These are phyloP conservation scores for Pistacia atlantica DNA, from an alignment of 345 rosid genomes.

Conservation along the genomic window DNA sequence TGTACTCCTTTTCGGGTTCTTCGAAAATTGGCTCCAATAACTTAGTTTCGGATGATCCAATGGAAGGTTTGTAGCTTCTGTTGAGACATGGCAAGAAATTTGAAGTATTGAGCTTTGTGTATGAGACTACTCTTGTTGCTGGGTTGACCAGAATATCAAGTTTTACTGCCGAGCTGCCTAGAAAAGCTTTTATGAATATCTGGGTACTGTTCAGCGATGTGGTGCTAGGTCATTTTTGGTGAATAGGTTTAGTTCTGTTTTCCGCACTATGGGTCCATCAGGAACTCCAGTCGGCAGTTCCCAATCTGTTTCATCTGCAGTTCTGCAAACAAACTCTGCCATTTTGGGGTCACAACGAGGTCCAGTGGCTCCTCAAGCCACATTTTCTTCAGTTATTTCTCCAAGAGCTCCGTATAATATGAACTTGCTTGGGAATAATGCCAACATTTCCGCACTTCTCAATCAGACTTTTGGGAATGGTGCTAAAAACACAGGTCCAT, in stretches of 20 bases:
- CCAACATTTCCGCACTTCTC: slow-evolving; percentile 73
- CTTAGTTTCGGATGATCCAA: not conserved
- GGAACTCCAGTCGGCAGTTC: slow-evolving; percentile 83
- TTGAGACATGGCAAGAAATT: not conserved
- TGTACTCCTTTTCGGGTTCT: not conserved
- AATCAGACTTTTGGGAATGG: slow-evolving; percentile 88
- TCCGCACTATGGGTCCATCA: slow-evolving; percentile 70
- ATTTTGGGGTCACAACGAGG: slow-evolving; percentile 77
- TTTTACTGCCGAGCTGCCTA: not conserved
- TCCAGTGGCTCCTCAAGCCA: slow-evolving; percentile 64
- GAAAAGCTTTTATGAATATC: not conserved
- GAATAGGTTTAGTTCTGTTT: not conserved
- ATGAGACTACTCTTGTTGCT: not conserved
- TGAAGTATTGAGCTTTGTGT: not conserved
- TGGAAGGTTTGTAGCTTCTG: not conserved
- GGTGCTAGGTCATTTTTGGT: not conserved
- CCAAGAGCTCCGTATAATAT: slow-evolving; percentile 73
- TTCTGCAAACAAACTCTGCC: slow-evolving; percentile 70
- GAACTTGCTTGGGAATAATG: slow-evolving; percentile 78
- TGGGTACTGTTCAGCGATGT: not conserved
- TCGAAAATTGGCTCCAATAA: not conserved
- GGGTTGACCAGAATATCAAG: not conserved
- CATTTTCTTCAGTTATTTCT: slow-evolving; percentile 62
- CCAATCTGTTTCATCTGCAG: slow-evolving; percentile 65
- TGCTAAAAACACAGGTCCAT: slow-evolving; percentile 47